Base-by-base conservation (phyloP, 1,284 basidiomycete genomes). In the Chondrostereum purpureum region DNA sequence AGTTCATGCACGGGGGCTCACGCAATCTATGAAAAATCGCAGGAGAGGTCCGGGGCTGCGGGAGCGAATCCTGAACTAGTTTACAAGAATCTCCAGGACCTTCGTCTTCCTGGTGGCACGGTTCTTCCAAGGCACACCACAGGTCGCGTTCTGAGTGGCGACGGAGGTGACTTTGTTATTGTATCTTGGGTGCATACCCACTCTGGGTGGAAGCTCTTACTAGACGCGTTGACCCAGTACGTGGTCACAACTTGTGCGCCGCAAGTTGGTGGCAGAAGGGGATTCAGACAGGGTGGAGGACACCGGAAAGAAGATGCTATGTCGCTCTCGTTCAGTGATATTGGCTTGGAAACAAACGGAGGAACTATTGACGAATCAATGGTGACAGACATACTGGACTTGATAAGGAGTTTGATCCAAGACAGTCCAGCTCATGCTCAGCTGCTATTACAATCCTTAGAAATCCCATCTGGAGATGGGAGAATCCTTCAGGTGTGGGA, bases 131-230 rank as follows among this genome's bases (percentile, higher is more conserved):
- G 76, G 2, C 76, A 78, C 24, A 82, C 86, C 1, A 64, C 70
- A 2, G 92, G 89, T 2, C 76, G 78, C 10, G 70, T 92, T 34
- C 68, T 94, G 24, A 87, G 78, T 52, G 71, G 77, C 2, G 88
- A 89, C 48, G 77, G 78, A 4, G 77, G 74, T 3, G 88, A 89
- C 27, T 71, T 78, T 6, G 67, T 89, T 35, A 80, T 88, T 6
- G 77, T 93, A 1, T 72, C 75, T n/a, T 94, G 91, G 91, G 72
- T 85, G 49, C 81, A 86, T 50, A 67, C 79, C 33, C 79, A 88
- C 57, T 89, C 83, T 8, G 90, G 86, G 0, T 93, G 91, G 90
- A 84, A 80, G 55, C 60, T 93, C 12, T 65, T 92, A 14, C 63
- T 88, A 8, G 92, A 92, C 55, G 65, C 92, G 16, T 66, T 94